Evolutionary conservation across 768 basidiomycete genomes (phyloP).

Genomic region (Leucosporidium scottii): DNA sequence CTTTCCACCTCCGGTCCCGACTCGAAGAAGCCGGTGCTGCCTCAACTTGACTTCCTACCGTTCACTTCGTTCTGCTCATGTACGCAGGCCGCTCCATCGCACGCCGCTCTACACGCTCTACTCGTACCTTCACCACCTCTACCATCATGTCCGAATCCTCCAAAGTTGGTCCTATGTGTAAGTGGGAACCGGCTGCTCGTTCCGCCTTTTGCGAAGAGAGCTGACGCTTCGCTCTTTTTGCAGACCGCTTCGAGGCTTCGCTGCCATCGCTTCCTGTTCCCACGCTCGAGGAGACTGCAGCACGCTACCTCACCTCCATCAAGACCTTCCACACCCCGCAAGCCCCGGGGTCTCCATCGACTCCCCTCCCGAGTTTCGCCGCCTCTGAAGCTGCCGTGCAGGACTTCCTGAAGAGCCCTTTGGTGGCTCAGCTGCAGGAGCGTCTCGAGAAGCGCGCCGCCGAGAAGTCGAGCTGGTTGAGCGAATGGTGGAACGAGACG

Average conservation of each 20-base stretch:
- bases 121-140: too few relatives aligned
- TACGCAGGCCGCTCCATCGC: too few relatives aligned
- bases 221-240: background rate
- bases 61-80: too few relatives aligned
- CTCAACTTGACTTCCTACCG: too few relatives aligned
- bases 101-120: too few relatives aligned
- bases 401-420: constrained; percentile 62
- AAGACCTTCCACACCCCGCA: constrained; percentile 62
- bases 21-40: too few relatives aligned
- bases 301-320: constrained; percentile 82
- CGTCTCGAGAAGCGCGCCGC: constrained; percentile 69
- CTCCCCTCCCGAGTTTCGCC: constrained; percentile 21
- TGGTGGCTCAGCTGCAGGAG: constrained; percentile 64
- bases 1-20: too few relatives aligned
- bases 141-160: too few relatives aligned
- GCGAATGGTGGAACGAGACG: constrained; percentile 95
- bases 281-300: constrained; percentile 66
- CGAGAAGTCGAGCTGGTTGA: constrained; percentile 66
- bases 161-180: background rate
- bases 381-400: constrained; percentile 47
- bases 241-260: constrained; percentile 29
- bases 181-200: too few relatives aligned
- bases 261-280: constrained; percentile 68
- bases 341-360: constrained; percentile 4
- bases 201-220: too few relatives aligned